Conservation (phyloP, 2,329 filamentous ascomycete genomes). For the Aspergillus versicolor region DNA sequence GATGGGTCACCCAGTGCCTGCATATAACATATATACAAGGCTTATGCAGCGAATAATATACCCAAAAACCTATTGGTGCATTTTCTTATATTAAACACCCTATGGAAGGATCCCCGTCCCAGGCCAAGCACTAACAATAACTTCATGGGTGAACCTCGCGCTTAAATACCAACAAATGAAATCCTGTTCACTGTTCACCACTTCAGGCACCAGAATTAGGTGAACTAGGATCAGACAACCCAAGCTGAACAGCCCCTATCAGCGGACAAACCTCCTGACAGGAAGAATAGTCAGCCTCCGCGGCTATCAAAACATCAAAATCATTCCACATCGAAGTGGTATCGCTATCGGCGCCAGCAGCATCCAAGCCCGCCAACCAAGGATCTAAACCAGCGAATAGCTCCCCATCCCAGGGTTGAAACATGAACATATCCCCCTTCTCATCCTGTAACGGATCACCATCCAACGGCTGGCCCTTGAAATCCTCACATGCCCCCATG, state of each 20-base stretch:
- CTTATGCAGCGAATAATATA: too few relatives aligned
- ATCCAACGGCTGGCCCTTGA: not conserved
- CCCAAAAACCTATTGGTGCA: too few relatives aligned
- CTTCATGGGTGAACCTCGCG: too few relatives aligned
- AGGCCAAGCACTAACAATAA: too few relatives aligned
- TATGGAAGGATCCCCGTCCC: too few relatives aligned
- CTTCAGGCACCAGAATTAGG: not conserved
- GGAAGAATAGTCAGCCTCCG: constrained; percentile 19
- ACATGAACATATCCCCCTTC: not conserved
- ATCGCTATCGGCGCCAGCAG: not conserved
- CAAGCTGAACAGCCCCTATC: constrained; percentile 2
- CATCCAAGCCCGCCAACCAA: not conserved
- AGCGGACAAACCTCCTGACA: constrained; percentile 8
- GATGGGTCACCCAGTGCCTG: too few relatives aligned
- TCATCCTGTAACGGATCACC: not conserved
- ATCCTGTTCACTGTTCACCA: not conserved
- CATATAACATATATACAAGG: too few relatives aligned
- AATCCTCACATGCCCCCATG: not conserved
- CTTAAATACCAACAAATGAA: not conserved
- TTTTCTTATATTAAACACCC: too few relatives aligned
- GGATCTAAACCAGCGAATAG: not conserved
- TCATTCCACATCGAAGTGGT: constrained; percentile 33
- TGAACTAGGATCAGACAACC: not conserved
- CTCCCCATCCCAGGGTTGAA: not conserved
- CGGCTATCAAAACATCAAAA: constrained; percentile 36